Evolutionary conservation across 345 rosid genomes (phyloP), one percentile per base, ranked within the genome.

Genomic region (Hibiscus mutabilis): DNA sequence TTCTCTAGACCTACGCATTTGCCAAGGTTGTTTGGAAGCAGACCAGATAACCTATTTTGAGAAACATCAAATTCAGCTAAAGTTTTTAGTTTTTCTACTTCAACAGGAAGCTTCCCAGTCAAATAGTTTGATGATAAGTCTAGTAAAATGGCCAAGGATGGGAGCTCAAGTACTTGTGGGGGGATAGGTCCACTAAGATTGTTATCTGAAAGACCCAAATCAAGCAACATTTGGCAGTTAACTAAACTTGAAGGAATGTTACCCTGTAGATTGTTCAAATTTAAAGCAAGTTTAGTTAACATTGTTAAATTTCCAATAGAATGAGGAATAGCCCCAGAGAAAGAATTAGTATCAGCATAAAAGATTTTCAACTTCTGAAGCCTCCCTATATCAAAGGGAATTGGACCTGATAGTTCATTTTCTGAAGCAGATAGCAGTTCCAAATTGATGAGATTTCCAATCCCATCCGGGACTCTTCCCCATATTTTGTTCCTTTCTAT

Each of bases 11-110:
- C 47, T 19, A 13, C 19, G 29, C 85, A 83, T 21, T 47, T 61
- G 8, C 78, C 80, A 12, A 83, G 65, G 2, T 37, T 71, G 11
- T 3, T 6, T 2, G 84, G 85, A 65, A 83, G 5, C 12, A 51
- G n/a, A 18, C 73, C 69, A 9, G 68, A 66, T 21, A 66, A 27
- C 22, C 2, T 14, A 12, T 66, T 66, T 8, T 19, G 11, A 47
- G 70, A 47, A 66, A 66, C 37, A 47, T 14, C 15, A 22, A 66
- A 6, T 14, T 0, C 46, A 33, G 63, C 57, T 6, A 52, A 27
- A n/a, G 56, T 5, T 55, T 19, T 35, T 0, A 66, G 1, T 6
- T 69, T 53, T 42, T 56, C 66, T 0, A 57, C 19, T 29, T 70
- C 31, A 0, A 0, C 2, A 8, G 74, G 53, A 0, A 70, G 25